Conservation (phyloP, 768 basidiomycete genomes). For the Tubosaeta sp. region DNA sequence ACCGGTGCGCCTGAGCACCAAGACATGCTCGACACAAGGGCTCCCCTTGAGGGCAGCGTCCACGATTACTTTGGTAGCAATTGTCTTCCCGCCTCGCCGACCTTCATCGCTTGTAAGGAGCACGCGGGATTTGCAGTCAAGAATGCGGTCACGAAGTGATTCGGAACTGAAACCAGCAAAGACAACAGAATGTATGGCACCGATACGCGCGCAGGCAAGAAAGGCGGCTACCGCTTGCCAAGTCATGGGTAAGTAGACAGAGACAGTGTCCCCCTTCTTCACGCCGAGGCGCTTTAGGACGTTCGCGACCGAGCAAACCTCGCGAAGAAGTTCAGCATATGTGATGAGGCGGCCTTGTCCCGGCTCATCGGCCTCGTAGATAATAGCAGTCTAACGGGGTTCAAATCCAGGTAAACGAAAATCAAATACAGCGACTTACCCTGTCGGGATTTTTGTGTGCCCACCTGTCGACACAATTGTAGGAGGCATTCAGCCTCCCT, state of each 20-base stretch:
- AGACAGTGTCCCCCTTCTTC: constrained; percentile 93
- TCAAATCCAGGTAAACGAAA: background rate
- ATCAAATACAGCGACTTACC: constrained; percentile 34
- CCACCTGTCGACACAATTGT: constrained; percentile 98
- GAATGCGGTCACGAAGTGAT: constrained; percentile 85
- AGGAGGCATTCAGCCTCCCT: constrained; percentile 86
- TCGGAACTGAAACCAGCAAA: constrained; percentile 98
- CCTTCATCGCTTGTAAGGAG: constrained; percentile 96
- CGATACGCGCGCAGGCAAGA: constrained; percentile 96
- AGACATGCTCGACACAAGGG: constrained; percentile 82
- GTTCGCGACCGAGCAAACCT: constrained; percentile 87
- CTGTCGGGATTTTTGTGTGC: constrained; percentile 86
- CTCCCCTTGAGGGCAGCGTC: constrained; percentile 86
- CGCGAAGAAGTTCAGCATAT: constrained; percentile 82
- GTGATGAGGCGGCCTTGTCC: constrained; percentile 70
- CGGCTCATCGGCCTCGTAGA: constrained; percentile 97
- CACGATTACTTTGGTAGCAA: constrained; percentile 92
- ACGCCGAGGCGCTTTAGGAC: constrained; percentile 86
- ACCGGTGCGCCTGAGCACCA: constrained; percentile 88
- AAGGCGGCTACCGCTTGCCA: constrained; percentile 96
- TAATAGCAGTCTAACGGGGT: constrained; percentile 73
- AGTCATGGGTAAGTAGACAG: constrained; percentile 90
- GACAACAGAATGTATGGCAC: constrained; percentile 94
- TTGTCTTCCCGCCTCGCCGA: constrained; percentile 86
- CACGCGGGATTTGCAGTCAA: constrained; percentile 87